Conservation (phyloP, 202 grass and related monocot genomes). For the Thinopyrum obtusiflorum region DNA sequence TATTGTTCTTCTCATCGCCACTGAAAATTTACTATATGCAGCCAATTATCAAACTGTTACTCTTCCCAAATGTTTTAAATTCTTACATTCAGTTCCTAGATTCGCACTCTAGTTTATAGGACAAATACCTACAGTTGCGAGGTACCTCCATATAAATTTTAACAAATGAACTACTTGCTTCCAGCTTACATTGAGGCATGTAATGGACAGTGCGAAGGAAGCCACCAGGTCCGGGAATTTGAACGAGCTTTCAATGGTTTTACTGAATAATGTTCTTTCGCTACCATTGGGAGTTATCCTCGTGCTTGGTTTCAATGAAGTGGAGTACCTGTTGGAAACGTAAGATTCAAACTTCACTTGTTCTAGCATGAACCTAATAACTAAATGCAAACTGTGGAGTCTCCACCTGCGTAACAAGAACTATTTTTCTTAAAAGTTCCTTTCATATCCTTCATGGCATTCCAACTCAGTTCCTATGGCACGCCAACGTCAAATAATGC, state of each 20-base stretch:
- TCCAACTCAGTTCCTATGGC: constrained; percentile 1
- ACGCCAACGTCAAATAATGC: not conserved
- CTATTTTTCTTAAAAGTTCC: not conserved
- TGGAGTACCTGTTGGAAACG: constrained; percentile 79
- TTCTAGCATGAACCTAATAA: not conserved
- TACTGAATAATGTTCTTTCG: constrained; percentile 88
- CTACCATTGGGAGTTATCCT: constrained; percentile 85
- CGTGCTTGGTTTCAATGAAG: constrained; percentile 80
- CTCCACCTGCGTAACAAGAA: not conserved
- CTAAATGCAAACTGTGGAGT: not conserved
- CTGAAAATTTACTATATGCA: constrained; percentile 4
- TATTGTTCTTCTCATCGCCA: constrained; percentile 42
- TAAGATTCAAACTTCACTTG: constrained; percentile 50
- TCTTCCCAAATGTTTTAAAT: not conserved
- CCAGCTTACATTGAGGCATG: constrained; percentile 87
- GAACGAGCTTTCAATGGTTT: constrained; percentile 97
- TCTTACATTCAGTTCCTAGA: not conserved
- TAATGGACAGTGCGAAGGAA: constrained; percentile 94
- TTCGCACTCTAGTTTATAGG: not conserved
- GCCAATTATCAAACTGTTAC: not conserved
- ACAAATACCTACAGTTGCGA: not conserved
- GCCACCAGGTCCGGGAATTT: constrained; percentile 89
- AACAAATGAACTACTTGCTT: constrained; percentile 21
- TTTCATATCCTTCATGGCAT: not conserved
- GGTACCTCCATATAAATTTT: not conserved